Conservation (phyloP, 495 filamentous ascomycete species). For the Hypomontagnella submonticulosa region DNA sequence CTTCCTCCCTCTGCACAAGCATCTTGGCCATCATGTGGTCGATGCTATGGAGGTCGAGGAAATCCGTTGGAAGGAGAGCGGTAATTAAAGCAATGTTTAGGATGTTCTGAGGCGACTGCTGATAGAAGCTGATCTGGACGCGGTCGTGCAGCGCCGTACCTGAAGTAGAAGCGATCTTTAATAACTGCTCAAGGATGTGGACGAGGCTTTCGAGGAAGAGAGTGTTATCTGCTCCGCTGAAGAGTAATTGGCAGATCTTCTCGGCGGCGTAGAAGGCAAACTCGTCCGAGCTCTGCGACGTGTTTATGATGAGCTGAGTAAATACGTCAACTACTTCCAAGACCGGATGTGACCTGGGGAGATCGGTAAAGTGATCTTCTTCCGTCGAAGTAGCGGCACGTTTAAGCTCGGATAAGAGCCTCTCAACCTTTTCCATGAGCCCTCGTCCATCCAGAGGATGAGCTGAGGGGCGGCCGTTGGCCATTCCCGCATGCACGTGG, state of each 20-base stretch:
- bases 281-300: slow-evolving; percentile 69
- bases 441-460: slow-evolving; percentile 73
- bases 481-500: slow-evolving; percentile 60
- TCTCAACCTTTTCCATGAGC: slow-evolving; percentile 72
- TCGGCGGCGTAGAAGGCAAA: slow-evolving; percentile 74
- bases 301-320: slow-evolving; percentile 64
- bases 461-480: slow-evolving; percentile 62
- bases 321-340: slow-evolving; percentile 70
- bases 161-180: slow-evolving; percentile 72
- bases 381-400: slow-evolving; percentile 70
- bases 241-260: slow-evolving; percentile 77
- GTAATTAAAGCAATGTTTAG: slow-evolving; percentile 81
- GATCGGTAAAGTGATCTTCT: slow-evolving; percentile 76
- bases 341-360: slow-evolving; percentile 71
- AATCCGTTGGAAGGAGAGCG: slow-evolving; percentile 73
- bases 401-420: slow-evolving; percentile 75
- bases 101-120: slow-evolving; percentile 76
- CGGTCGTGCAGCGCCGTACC: slow-evolving; percentile 76
- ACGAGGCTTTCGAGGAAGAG: slow-evolving; percentile 86
- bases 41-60: slow-evolving; percentile 83
- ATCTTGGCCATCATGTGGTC: slow-evolving; percentile 80
- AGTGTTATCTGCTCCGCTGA: slow-evolving; percentile 60
- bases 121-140: slow-evolving; percentile 73
- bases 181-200: slow-evolving; percentile 81
- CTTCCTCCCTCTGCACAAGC: slow-evolving; percentile 72